Conservation (phyloP, 257 asterid species). For the Thymus quinquecostatus region DNA sequence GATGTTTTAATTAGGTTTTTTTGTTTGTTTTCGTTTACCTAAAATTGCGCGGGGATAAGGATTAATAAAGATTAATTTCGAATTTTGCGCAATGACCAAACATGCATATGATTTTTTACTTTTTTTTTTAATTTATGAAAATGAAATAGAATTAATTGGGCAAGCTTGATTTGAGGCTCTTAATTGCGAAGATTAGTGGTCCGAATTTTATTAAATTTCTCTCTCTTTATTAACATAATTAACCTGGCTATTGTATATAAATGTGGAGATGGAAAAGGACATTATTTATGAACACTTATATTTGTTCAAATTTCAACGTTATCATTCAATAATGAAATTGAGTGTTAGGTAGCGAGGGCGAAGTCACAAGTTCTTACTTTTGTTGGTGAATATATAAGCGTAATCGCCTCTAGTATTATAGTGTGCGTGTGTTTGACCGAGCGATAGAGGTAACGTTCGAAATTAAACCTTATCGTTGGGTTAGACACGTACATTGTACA, state of each 20-base stretch:
- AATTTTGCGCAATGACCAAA: too few species aligned
- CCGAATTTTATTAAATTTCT: background rate
- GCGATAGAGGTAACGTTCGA: too few species aligned
- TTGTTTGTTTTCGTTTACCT: background rate
- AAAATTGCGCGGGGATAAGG: too few species aligned
- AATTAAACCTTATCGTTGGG: too few species aligned
- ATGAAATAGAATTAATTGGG: background rate
- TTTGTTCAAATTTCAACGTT: constrained; percentile 20
- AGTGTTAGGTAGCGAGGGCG: constrained; percentile 2
- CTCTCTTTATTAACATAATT: background rate
- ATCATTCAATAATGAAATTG: constrained; percentile 4
- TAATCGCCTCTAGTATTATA: background rate
- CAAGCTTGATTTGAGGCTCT: constrained; percentile 4
- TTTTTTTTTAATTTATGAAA: too few species aligned
- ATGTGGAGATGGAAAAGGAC: constrained; percentile 6
- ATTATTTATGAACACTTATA: background rate
- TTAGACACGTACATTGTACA: too few species aligned
- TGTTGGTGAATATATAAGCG: background rate
- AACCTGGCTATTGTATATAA: background rate
- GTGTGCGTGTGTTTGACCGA: too few species aligned
- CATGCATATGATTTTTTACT: background rate
- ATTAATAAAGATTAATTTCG: background rate
- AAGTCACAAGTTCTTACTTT: background rate
- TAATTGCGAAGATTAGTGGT: background rate
- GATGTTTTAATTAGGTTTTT: background rate